Conservation (phyloP, 2,329 filamentous ascomycete genomes). For the Alternaria sp. region DNA sequence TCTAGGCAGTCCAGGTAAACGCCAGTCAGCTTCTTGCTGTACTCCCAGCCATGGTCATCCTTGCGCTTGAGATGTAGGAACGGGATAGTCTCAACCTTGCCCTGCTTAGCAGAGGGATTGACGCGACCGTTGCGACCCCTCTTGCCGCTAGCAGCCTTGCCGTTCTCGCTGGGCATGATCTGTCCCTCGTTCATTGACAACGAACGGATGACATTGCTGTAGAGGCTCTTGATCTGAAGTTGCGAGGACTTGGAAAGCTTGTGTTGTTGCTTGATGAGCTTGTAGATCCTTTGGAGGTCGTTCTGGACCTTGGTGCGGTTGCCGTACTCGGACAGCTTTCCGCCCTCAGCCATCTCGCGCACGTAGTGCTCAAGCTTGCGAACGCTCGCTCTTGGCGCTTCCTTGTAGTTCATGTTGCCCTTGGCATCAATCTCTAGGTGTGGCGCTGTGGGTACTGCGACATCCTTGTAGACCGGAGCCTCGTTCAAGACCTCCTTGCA, state of each 20-base stretch:
- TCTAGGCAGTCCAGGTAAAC: constrained; percentile 92
- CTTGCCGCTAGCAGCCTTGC: constrained; percentile 66
- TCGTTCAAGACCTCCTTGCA: constrained; percentile 88
- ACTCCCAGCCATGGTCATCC: constrained; percentile 93
- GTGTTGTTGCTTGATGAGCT: constrained; percentile 97
- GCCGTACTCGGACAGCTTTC: constrained; percentile 98
- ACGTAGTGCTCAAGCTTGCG: constrained; percentile 99
- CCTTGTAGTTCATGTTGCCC: constrained; percentile 90
- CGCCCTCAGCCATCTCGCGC: constrained; percentile 96
- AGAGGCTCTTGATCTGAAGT: constrained; percentile 93
- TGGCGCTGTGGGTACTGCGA: constrained; percentile 87
- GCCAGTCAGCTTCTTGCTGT: constrained; percentile 97
- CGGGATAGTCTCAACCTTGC: constrained; percentile 95
- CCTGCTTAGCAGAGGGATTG: constrained; percentile 68
- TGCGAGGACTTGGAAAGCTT: constrained; percentile 96
- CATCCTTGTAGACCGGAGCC: constrained; percentile 94
- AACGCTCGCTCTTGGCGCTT: constrained; percentile 84
- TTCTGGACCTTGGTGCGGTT: constrained; percentile 98
- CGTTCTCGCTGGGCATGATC: constrained; percentile 87
- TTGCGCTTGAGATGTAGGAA: constrained; percentile 98
- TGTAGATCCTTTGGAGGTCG: constrained; percentile 93
- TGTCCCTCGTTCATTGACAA: constrained; percentile 98
- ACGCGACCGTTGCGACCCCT: constrained; percentile 61
- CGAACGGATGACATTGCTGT: constrained; percentile 91
- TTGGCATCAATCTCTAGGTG: constrained; percentile 90